Base-by-base conservation (phyloP, 768 basidiomycete species). In the Mycena capillaripes region DNA sequence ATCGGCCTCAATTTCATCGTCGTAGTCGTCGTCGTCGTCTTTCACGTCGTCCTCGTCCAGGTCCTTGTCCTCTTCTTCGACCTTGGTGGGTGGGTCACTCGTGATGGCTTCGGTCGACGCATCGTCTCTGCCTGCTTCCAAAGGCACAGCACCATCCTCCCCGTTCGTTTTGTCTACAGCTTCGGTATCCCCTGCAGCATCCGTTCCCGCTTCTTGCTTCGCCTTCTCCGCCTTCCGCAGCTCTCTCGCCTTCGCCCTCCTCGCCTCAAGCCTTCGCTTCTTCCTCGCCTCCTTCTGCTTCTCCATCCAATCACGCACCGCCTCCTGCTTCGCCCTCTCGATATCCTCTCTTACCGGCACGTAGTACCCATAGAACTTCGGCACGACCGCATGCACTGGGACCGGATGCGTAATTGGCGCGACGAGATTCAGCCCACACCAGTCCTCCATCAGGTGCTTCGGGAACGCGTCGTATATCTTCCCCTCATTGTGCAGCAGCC, bases 401-500 rank as follows among this genome's bases (percentile, higher is more conserved):
- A 71, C 70, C 5, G 70, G 70, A 32, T 71, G 70, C 50, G 42
- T 44, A 17, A 71, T 66, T 59, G 70, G 70, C 52, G 70, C 65
- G 3, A 71, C 70, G 25, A 71, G 65, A 48, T 71, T 66, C 19
- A 58, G n/a, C 23, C 70, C 70, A 32, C 70, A 66, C 64, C 64
- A 71, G 7, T 29, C 58, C 42, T 71, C 70, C 59, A 36, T 29
- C 17, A 71, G 56, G 29, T 71, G 70, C 59, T 56, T 36, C 48
- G 70, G 70, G 52, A 71, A 71, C 58, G 64, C 70, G 61, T 56
- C 66, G 75, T 82, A 84, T 32, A 77, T 76, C 52, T 72, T 69
- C 21, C 79, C 83, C 74, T 84, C 82, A 36, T 61, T 62, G 0
- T 0, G 59, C 14, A 83, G 77, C 40, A 75, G 62, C 38, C 4